Evolutionary conservation across 352 stramenopile genomes (phyloP).

Genomic region (Peronospora farinosa): DNA sequence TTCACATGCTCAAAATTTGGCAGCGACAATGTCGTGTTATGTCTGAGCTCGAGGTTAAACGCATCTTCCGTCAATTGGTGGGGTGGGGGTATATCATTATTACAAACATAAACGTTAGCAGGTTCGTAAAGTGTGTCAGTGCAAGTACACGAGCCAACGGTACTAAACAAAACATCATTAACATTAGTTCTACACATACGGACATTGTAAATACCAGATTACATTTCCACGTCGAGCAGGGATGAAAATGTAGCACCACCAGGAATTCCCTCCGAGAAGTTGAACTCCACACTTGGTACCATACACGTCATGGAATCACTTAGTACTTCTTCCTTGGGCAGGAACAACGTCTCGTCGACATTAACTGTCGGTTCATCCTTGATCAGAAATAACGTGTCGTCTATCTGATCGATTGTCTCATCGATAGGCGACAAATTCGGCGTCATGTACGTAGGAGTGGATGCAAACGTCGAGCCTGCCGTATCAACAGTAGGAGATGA

Average conservation of each 20-base stretch:
- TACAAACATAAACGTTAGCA: no score
- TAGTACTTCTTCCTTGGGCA: conserved; percentile 2
- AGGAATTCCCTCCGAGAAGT: conserved; percentile 3
- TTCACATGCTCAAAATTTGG: conserved; percentile 64
- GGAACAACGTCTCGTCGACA: conserved; percentile 2
- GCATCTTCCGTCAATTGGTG: no score
- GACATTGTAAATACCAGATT: conserved; percentile 1
- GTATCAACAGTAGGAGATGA: conserved; percentile 3
- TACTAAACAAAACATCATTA: no score
- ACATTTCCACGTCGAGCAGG: conserved; percentile 18
- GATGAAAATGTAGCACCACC: not conserved
- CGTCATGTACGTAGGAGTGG: not conserved
- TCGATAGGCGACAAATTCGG: conserved; percentile 5
- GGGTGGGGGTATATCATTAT: no score
- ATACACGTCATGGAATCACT: conserved; percentile 15
- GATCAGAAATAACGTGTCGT: conserved; percentile 7
- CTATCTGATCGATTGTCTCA: not conserved
- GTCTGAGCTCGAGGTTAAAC: no score
- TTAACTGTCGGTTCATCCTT: conserved; percentile 12
- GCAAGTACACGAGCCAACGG: no score
- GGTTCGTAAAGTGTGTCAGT: no score
- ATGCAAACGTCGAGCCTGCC: not conserved
- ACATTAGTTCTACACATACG: not conserved
- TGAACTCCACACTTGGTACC: conserved; percentile 3
- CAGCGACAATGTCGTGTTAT: no score